Evolutionary conservation across 164 flowering plant species (phyloP), one percentile per base, ranked within the genome.

Genomic region (Warburgia ugandensis): DNA sequence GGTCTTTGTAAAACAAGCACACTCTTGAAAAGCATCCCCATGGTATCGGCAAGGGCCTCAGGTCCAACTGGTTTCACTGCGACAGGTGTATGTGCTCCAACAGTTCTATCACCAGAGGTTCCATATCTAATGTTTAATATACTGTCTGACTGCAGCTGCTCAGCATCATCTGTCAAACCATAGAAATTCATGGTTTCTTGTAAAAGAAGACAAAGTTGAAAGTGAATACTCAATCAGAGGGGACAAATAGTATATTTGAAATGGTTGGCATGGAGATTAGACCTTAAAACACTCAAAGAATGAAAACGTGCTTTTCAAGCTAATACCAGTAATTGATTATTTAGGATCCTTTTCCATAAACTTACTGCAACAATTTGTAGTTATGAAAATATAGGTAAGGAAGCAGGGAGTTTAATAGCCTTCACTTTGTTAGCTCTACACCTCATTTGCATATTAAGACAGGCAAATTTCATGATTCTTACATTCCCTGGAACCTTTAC

Each of bases 21-120:
- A 68, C 89, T 79, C 74, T 67, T 78, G 74, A 86, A 94, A 48
- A 79, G 66, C 65, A 86, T 62, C 38, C 64, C 63, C 48, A 66
- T 58, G 30, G 61, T 58, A 23, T 47, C 61, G 29, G 41, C 31
- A 40, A n/a, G 22, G 10, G 7, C 11, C 44, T 68, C 80, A 29
- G 59, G 28, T 52, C 37, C 70, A 31, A 39, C 14, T 29, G 67
- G 19, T 38, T 67, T 61, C 38, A 35, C 29, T 21, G 48, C 37
- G 50, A 83, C 71, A 45, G 94, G 99, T 13, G 68, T 64, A 60
- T 94, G 99, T 33, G 99, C 97, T 59, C 99, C 99, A 41, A 58
- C 47, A 4, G 60, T 64, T 73, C 97, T 78, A 55, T 74, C 63
- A 46, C 99, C 97, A 68, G 67, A 54, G 26, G 89, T 80, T 45